A percentile compares a stretch with the other conserved stretches of the same genome.
phyloP scores from a whole-genome alignment of 306 rosid species.

The Alnus glutinosa region DNA sequence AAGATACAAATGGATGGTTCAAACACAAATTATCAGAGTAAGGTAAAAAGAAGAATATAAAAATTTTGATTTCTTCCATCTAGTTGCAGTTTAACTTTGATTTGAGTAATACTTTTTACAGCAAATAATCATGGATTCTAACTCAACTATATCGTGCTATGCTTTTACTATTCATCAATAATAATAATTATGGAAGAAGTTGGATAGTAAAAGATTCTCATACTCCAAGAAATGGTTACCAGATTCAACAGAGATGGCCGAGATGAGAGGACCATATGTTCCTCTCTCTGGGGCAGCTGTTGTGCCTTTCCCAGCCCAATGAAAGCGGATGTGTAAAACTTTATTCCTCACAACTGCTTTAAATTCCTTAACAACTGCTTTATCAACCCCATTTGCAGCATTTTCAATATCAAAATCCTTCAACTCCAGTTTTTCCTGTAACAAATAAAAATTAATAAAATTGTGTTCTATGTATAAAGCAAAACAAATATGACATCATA shows the following conservation, averaged over 20 bases:
- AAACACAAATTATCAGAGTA: too few species aligned
- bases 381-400: slow-evolving; percentile 42
- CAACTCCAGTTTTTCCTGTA: slow-evolving; percentile 43
- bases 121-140: too few species aligned
- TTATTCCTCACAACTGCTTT: slow-evolving; percentile 38
- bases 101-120: too few species aligned
- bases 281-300: slow-evolving; percentile 43
- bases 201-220: too few species aligned
- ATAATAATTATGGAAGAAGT: too few species aligned
- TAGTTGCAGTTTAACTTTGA: too few species aligned
- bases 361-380: slow-evolving; percentile 26
- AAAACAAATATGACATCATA: slow-evolving; percentile 9
- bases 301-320: slow-evolving; percentile 78
- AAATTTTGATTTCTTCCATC: too few species aligned
- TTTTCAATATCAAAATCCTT: slow-evolving; percentile 55
- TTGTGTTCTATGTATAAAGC: not conserved
- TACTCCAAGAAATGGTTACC: slow-evolving; percentile 26
- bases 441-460: slow-evolving; percentile 18
- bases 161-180: too few species aligned
- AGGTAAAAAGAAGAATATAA: too few species aligned
- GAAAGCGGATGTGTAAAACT: slow-evolving; percentile 49
- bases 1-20: too few species aligned
- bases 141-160: too few species aligned
- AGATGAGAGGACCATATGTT: slow-evolving; percentile 67
- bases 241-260: slow-evolving; percentile 62